Percentiles rank a stretch among this genome's conserved stretches.
phyloP scores from a whole-genome alignment of 2,329 filamentous ascomycete genomes.

The Neonectria ditissima region DNA sequence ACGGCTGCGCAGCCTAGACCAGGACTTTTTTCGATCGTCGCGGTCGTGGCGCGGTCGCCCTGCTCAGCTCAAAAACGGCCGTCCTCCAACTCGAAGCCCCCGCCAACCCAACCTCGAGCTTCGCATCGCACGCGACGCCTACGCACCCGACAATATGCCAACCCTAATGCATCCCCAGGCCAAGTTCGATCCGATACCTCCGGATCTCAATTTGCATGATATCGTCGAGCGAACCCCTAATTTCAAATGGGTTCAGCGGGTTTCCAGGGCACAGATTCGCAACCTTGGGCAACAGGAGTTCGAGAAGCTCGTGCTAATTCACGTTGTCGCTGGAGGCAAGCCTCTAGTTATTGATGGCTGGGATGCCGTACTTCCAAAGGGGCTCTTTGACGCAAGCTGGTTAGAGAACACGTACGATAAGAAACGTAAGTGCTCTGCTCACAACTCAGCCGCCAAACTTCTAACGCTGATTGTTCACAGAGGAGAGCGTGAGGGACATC shows the following conservation, averaged over 20 bases:
- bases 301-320: constrained; percentile 84
- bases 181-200: constrained; percentile 91
- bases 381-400: constrained; percentile 85
- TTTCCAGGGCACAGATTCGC: constrained; percentile 82
- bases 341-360: constrained; percentile 94
- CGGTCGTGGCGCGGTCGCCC: not conserved
- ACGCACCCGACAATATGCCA: constrained; percentile 70
- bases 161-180: constrained; percentile 80
- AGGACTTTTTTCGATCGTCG: not conserved
- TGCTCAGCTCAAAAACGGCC: not conserved
- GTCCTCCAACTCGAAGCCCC: constrained; percentile 5
- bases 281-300: constrained; percentile 82
- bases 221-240: constrained; percentile 85
- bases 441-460: not conserved
- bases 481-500: constrained; percentile 88
- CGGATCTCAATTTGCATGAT: constrained; percentile 80
- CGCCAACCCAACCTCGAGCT: not conserved
- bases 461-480: constrained; percentile 57
- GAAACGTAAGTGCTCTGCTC: constrained; percentile 70
- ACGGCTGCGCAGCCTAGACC: constrained; percentile 22
- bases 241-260: constrained; percentile 87
- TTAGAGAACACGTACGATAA: constrained; percentile 81
- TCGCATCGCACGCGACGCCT: constrained; percentile 11
- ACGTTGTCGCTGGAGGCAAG: constrained; percentile 87
- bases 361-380: constrained; percentile 77